phyloP scores from a whole-genome alignment of 345 rosid species.

The Combretum micranthum region DNA sequence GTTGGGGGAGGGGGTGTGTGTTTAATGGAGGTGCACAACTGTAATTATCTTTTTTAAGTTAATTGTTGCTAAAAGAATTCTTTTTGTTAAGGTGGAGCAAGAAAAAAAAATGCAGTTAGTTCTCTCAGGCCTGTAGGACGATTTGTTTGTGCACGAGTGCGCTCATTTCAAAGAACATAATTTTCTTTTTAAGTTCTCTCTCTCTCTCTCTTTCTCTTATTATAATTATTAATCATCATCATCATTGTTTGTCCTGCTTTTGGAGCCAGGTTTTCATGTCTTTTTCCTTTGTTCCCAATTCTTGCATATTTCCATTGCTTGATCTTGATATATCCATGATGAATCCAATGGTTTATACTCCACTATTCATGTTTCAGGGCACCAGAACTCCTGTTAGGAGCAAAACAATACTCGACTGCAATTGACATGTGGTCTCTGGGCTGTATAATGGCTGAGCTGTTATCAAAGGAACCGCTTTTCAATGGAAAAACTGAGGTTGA shows the following conservation, averaged over 20 bases:
- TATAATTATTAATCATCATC: background rate
- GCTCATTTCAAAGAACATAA: background rate
- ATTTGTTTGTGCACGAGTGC: background rate
- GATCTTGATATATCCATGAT: background rate
- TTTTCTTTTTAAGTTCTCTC: background rate
- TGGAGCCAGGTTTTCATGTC: too few relatives aligned
- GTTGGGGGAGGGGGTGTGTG: too few relatives aligned
- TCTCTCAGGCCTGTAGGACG: background rate
- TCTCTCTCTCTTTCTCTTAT: background rate
- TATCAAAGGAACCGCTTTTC: conserved; percentile 81
- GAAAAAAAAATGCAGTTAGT: too few relatives aligned
- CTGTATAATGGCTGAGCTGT: conserved; percentile 93
- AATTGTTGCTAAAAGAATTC: too few relatives aligned
- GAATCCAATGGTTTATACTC: background rate
- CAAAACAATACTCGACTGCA: conserved; percentile 91
- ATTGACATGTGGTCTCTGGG: conserved; percentile 99
- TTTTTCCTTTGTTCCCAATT: too few relatives aligned
- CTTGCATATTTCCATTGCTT: too few relatives aligned
- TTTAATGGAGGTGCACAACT: too few relatives aligned
- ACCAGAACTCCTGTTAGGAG: conserved; percentile 96
- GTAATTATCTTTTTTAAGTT: too few relatives aligned
- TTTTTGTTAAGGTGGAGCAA: too few relatives aligned
- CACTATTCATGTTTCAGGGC: conserved; percentile 54
- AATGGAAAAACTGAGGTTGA: conserved; percentile 95
- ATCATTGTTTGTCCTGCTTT: too few relatives aligned